Evolutionary conservation across 768 basidiomycete genomes (phyloP).

Genomic region (Hypholoma fasciculare): DNA sequence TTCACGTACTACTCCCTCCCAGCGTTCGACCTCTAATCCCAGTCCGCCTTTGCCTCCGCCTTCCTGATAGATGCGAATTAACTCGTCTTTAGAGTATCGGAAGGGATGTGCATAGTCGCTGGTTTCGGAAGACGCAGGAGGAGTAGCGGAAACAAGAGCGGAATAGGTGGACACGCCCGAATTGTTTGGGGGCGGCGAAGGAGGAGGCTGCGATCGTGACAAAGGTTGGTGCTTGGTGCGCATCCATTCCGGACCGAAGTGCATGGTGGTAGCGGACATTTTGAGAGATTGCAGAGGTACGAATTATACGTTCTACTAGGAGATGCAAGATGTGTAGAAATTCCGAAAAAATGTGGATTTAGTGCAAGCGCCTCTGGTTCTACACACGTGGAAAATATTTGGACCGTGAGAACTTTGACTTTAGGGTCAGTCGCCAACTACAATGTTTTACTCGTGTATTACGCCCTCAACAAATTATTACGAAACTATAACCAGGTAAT

Average conservation of each 20-base stretch:
- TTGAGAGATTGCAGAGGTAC: slow-evolving; percentile 16
- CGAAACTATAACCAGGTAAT: slow-evolving; percentile 5
- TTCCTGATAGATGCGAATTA: slow-evolving; percentile 82
- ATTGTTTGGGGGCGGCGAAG: slow-evolving; percentile 60
- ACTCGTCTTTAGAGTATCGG: slow-evolving; percentile 83
- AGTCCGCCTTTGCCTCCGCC: slow-evolving; percentile 72
- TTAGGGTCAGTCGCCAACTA: slow-evolving; percentile 38
- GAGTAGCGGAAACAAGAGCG: slow-evolving; percentile 61
- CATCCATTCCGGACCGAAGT: slow-evolving; percentile 95
- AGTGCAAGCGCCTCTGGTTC: slow-evolving; percentile 20
- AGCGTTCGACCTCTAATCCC: slow-evolving; percentile 83
- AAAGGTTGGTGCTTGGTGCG: slow-evolving; percentile 69
- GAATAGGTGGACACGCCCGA: slow-evolving; percentile 68
- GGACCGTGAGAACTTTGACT: slow-evolving; percentile 25
- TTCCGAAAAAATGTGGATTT: slow-evolving; percentile 35
- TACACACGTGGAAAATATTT: slow-evolving; percentile 47
- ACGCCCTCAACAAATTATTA: slow-evolving; percentile 1
- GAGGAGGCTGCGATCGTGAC: slow-evolving; percentile 51
- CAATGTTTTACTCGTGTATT: not conserved
- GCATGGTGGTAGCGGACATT: slow-evolving; percentile 72
- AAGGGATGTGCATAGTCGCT: slow-evolving; percentile 76
- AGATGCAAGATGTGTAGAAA: slow-evolving; percentile 21
- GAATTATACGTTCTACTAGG: slow-evolving; percentile 11
- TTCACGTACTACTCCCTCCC: slow-evolving; percentile 88
- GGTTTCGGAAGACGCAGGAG: slow-evolving; percentile 49